Evolutionary conservation across 2,329 filamentous ascomycete genomes (phyloP), one percentile per base, ranked within the genome.

Genomic region (Coniella vitis): DNA sequence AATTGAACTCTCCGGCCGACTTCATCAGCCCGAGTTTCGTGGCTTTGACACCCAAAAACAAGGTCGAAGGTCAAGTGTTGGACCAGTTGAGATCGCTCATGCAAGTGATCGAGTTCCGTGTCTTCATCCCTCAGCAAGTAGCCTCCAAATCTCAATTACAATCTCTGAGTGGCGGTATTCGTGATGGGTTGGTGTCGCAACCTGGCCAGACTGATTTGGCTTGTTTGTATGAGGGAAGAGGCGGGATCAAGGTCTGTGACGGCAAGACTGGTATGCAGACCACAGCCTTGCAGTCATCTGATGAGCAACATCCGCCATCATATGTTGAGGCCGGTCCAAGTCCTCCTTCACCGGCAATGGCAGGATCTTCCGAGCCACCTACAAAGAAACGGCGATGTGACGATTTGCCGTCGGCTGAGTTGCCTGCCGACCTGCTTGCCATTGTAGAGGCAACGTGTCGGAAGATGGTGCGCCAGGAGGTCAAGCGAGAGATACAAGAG

Each of bases 191-290:
- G 22, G 38, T 20, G 10, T 44, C 47, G 8, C 22, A 22, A 7
- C 39, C 39, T 10, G 39, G 39, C 9, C 39, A 48, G 35, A 14
- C 35, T 10, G 47, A 48, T 25, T 21, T 48, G 22, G 47, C 47
- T 12, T 43, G 47, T 25, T 25, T 48, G 14, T 48, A 48, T 17
- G 35, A 44, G 16, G 47, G 47, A 12, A 38, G n/a, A 38, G 47
- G 47, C 7, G 47, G 47, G 25, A 21, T 44, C 9, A 44, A 32
- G 10, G 17, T 25, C 16, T n/a, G 14, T 3, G 22, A 22, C 14
- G 35, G 22, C 25, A 31, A 5, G 22, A 25, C 45, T 29, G 45
- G 35, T 13, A 9, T 17, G 22, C 16, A 20, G 10, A 19, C 13
- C 17, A 29, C 16, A 4, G 8, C 7, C 4, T 4, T 14, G 2